Evolutionary conservation across 2,329 filamentous ascomycete species (phyloP).

Genomic region (Mycosphaerella sp.): DNA sequence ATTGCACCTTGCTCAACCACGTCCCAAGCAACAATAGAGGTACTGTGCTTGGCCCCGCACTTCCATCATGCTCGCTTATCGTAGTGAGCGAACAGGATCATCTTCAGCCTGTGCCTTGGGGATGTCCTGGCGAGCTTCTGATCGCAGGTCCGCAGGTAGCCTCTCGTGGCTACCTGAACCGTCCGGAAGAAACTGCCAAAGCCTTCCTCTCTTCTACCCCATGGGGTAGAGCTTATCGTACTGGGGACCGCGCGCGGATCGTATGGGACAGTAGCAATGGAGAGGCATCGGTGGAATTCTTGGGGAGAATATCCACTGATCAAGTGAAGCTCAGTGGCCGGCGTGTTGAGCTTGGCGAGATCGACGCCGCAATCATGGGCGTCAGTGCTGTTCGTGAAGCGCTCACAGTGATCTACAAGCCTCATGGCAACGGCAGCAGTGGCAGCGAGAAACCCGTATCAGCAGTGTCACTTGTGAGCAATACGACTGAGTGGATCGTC

Average conservation of each 20-base stretch:
- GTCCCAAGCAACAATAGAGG: background rate
- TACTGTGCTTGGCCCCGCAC: background rate
- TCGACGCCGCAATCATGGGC: slow-evolving; percentile 34
- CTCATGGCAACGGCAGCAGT: background rate
- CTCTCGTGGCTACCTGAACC: slow-evolving; percentile 14
- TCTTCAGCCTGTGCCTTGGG: slow-evolving; percentile 5
- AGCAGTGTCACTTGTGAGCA: background rate
- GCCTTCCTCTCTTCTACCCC: slow-evolving; percentile 6
- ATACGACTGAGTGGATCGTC: background rate
- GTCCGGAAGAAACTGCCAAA: slow-evolving; percentile 8
- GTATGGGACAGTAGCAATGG: slow-evolving; percentile 33
- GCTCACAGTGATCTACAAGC: background rate
- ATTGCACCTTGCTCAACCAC: slow-evolving; percentile 1
- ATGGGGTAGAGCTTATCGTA: background rate
- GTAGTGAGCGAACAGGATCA: background rate
- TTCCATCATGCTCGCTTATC: background rate
- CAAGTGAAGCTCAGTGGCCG: slow-evolving; percentile 75
- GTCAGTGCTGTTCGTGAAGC: background rate
- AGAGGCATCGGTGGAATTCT: slow-evolving; percentile 40
- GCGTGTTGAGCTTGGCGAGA: slow-evolving; percentile 67
- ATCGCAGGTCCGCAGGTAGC: slow-evolving; percentile 16
- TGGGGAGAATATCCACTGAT: slow-evolving; percentile 61
- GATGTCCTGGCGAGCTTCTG: slow-evolving; percentile 13
- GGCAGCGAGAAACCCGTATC: background rate
- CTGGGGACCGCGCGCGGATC: slow-evolving; percentile 5